Base-by-base conservation (phyloP, 176 grass and related monocot species). In the Avena eriantha region DNA sequence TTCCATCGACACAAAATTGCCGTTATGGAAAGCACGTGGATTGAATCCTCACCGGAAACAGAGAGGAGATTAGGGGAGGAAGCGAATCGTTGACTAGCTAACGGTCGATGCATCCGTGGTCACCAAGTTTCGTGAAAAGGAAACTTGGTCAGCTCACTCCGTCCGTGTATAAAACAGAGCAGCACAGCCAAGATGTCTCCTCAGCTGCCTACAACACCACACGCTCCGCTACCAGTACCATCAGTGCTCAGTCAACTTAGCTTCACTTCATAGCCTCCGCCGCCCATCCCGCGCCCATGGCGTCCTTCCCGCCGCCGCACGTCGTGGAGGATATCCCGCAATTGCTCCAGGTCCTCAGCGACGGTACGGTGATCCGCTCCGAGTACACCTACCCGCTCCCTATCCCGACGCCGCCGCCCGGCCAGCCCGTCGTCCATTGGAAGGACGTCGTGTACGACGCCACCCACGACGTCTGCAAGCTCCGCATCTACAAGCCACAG, bases 371-470 rank as follows among this genome's bases (percentile, higher is more conserved):
- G 57, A 5, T 69, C 49, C 85, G 81, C 31, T 39, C 19, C 55
- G 4, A 19, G 4, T 43, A 55, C 64, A 13, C 4, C 57, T 23
- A 71, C 47, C 18, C 3, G 26, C 67, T 83, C 57, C 84, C 85
- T 7, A 8, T 46, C 0, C 24, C 14, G 8, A 8, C 88, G 49
- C 69, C 75, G 18, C 45, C 56, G 2, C 13, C 84, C 34, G n/a
- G 48, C 7, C 21, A 36, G 23, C 15, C 76, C 19, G 67, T 22
- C 19, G 59, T 35, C 8, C 8, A 69, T 1, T 87, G 81, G 81
- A 90, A 84, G 75, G 89, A 87, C 57, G 48, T 75, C 67, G 47
- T 75, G 14, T 87, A 87, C 80, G 68, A 84, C 76, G 19, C 85
- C 0, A 18, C 9, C 24, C 75, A 46, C 67, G 15, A 8, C 80